Evolutionary conservation across 371 early-diverging fungal species (phyloP).

Genomic region (Zychaea mexicana): DNA sequence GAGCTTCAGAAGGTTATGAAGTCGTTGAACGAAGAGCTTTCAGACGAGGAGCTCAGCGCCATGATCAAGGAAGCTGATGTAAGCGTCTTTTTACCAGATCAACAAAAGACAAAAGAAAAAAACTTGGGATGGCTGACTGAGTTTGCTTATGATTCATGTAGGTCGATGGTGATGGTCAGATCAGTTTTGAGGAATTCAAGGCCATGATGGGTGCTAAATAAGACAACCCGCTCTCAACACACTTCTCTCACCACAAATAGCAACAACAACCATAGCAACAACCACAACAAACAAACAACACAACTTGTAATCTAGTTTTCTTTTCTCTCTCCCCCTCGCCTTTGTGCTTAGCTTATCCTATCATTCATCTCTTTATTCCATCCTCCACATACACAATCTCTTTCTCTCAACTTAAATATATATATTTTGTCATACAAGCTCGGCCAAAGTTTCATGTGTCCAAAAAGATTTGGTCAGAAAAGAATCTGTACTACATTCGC

Average conservation of each 20-base stretch:
- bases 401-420: too few relatives aligned
- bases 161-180: slow-evolving; percentile 30
- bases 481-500: too few relatives aligned
- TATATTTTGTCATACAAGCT: too few relatives aligned
- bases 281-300: neutral
- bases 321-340: neutral
- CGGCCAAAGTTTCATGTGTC: too few relatives aligned
- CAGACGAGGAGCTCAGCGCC: slow-evolving; percentile 64
- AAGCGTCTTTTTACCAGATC: too few relatives aligned
- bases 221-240: too few relatives aligned
- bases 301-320: neutral
- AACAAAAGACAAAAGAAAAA: too few relatives aligned
- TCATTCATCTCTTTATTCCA: neutral
- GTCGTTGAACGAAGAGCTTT: slow-evolving; percentile 61
- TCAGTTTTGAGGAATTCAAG: slow-evolving; percentile 50
- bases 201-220: slow-evolving; percentile 65
- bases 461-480: too few relatives aligned
- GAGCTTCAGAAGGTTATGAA: slow-evolving; percentile 58
- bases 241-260: too few relatives aligned
- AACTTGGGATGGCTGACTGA: too few relatives aligned
- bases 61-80: slow-evolving; percentile 66
- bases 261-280: neutral
- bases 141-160: neutral
- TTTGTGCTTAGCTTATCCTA: neutral
- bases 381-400: neutral